A percentile compares a stretch with the other conserved stretches of the same genome.
Conservation (phyloP, 129 eudicot species). For the Solidago caesia region DNA sequence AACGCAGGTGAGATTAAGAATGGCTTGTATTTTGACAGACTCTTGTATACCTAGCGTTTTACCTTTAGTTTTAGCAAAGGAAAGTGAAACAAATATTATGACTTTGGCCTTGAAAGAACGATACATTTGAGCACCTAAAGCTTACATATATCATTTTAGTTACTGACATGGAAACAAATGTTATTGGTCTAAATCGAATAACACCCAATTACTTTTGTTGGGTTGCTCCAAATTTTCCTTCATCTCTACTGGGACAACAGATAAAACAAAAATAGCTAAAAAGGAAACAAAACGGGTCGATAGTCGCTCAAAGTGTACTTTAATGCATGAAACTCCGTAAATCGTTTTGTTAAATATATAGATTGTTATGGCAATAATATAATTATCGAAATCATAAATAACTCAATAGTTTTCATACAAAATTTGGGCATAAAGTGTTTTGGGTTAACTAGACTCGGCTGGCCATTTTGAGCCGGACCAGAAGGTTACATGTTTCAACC, state of each 20-base stretch:
- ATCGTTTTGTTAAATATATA: too few species aligned
- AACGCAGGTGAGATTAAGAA: constrained; percentile 65
- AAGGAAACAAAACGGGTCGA: background rate
- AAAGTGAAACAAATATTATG: background rate
- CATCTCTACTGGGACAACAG: background rate
- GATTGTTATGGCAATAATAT: background rate
- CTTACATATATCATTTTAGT: constrained; percentile 1
- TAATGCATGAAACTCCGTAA: background rate
- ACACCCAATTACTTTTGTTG: background rate
- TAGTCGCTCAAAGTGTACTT: background rate
- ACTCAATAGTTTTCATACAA: background rate
- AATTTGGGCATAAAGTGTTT: background rate
- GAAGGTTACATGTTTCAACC: background rate
- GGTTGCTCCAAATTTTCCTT: background rate
- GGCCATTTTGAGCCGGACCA: background rate
- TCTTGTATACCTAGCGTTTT: background rate
- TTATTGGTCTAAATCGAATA: background rate
- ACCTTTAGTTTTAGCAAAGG: background rate
- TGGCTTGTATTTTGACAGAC: background rate
- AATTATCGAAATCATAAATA: background rate
- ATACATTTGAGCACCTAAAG: background rate
- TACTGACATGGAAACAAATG: background rate
- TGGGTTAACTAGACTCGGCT: background rate
- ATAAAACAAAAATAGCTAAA: background rate
- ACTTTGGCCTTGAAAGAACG: constrained; percentile 2